These are phyloP conservation scores for Tillandsia leiboldiana DNA, from an alignment of 176 grass and related monocot species.

Conservation along the genomic window DNA sequence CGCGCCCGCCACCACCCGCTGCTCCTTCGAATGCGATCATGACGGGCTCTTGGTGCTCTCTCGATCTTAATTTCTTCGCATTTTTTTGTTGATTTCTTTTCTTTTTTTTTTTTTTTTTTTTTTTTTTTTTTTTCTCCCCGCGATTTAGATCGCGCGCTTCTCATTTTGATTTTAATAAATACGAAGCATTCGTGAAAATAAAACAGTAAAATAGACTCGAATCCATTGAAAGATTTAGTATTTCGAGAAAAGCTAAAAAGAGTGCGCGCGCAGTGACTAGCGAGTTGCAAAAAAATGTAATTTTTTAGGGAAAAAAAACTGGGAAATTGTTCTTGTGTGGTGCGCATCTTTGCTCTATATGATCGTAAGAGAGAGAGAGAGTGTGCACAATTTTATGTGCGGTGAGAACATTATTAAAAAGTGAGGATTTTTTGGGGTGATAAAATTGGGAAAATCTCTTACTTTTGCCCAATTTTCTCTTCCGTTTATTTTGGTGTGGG, in stretches of 20 bases:
- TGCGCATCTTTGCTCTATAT: neutral
- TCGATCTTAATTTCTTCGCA: neutral
- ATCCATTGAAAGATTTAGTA: neutral
- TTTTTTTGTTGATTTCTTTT: neutral
- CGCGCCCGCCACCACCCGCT: neutral
- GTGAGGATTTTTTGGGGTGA: too few relatives aligned
- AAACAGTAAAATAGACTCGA: conserved; percentile 6
- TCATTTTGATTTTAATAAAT: neutral
- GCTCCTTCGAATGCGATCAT: too few relatives aligned
- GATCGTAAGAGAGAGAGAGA: neutral
- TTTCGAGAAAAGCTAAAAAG: neutral
- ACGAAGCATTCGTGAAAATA: conserved; percentile 1
- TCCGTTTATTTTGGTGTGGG: neutral
- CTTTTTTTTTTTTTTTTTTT: too few relatives aligned
- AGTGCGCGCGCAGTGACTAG: too few relatives aligned
- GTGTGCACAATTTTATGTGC: too few relatives aligned
- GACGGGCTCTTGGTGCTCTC: neutral
- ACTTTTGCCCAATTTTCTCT: neutral
- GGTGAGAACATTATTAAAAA: too few relatives aligned
- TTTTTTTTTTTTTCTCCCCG: too few relatives aligned
- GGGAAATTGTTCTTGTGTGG: neutral
- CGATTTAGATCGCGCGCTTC: too few relatives aligned
- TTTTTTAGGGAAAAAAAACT: neutral
- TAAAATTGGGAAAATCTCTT: neutral
- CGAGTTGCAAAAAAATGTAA: neutral